phyloP scores from a whole-genome alignment of 148 eudicot species.

The Nepenthes gracilis region DNA sequence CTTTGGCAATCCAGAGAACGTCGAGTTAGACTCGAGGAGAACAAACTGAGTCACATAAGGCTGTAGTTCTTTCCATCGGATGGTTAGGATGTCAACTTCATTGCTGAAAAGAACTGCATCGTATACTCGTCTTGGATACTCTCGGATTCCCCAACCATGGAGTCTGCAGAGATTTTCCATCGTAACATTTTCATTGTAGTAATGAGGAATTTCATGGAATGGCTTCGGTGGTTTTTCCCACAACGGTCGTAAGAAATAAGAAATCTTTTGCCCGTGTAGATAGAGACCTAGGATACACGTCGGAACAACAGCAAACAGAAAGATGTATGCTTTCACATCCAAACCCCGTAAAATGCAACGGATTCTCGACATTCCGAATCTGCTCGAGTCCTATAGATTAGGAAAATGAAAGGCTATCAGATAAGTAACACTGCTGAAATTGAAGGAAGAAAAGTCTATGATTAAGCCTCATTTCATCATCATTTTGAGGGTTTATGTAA shows the following conservation, averaged over 20 bases:
- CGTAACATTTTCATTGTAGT: conserved; percentile 9
- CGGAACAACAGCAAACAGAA: conserved; percentile 7
- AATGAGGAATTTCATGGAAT: conserved; percentile 10
- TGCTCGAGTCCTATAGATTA: conserved; percentile 6
- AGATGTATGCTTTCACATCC: conserved; percentile 9
- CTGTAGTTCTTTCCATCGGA: conserved; percentile 12
- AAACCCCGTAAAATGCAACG: conserved; percentile 9
- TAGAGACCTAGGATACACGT: conserved; percentile 4
- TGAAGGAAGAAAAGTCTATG: not conserved
- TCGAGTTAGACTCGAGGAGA: conserved; percentile 14
- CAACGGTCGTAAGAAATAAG: conserved; percentile 8
- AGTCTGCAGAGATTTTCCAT: conserved; percentile 12
- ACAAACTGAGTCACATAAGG: conserved; percentile 13
- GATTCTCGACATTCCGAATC: conserved; percentile 6
- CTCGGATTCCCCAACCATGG: conserved; percentile 13
- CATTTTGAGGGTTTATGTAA: too few species aligned
- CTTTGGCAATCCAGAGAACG: conserved; percentile 10
- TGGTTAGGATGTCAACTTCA: conserved; percentile 11
- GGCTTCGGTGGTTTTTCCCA: conserved; percentile 16
- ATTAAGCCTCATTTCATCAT: too few species aligned
- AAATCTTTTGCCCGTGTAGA: conserved; percentile 12
- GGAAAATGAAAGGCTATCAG: not conserved
- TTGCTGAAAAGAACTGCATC: conserved; percentile 14
- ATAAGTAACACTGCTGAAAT: not conserved
- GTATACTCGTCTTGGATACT: conserved; percentile 13